phyloP scores from a whole-genome alignment of 306 rosid genomes.

The Fagus sylvatica region DNA sequence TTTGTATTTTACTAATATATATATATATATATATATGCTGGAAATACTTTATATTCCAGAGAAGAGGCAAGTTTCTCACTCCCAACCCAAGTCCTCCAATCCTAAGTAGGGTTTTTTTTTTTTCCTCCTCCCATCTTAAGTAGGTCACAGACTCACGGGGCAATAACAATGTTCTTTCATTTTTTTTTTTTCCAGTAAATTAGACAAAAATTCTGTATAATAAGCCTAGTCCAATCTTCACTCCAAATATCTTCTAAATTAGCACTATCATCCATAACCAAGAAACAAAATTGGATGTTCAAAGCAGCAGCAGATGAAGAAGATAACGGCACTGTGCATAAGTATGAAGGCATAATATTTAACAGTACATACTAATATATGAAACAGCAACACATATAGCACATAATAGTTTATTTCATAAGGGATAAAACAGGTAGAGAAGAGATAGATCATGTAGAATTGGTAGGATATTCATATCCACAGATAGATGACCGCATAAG shows the following conservation, averaged over 20 bases:
- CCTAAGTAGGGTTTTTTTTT: no score
- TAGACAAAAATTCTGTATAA: not conserved
- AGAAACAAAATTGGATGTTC: conserved; percentile 4
- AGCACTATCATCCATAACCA: conserved; percentile 15
- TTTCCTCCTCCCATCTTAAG: no score
- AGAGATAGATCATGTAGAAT: conserved; percentile 17
- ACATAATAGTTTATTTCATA: conserved; percentile 24
- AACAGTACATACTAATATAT: conserved; percentile 29
- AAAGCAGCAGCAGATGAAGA: not conserved
- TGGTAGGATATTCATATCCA: conserved; percentile 36
- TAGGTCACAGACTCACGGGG: no score
- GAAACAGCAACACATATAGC: conserved; percentile 1
- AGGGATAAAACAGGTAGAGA: conserved; percentile 14
- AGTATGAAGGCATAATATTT: conserved; percentile 28
- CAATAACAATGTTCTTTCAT: no score
- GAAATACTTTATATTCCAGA: no score
- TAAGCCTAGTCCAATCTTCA: not conserved
- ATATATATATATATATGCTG: no score
- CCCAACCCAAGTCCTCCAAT: no score
- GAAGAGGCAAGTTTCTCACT: no score
- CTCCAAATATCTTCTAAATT: not conserved
- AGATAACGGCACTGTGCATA: conserved; percentile 4
- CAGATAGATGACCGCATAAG: conserved; percentile 27
- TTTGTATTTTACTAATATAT: no score
- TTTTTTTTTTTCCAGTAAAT: no score